Conservation (phyloP, 1,284 basidiomycete genomes). For the Xerocomus amazonicus region DNA sequence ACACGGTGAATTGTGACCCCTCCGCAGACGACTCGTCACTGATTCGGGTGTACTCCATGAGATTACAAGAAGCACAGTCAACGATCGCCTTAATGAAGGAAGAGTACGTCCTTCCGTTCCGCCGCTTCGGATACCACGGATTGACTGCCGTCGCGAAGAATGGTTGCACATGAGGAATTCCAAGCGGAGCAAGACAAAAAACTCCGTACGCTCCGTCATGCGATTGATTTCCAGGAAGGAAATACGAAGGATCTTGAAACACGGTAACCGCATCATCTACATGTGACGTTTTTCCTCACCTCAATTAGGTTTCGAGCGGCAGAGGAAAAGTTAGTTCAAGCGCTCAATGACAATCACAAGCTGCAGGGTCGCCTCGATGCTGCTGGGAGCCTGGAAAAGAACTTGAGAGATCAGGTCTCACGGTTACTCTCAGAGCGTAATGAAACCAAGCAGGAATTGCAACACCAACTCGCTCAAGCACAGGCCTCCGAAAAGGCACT, state of each 20-base stretch:
- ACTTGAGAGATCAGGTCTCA: constrained; percentile 28
- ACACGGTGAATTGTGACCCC: constrained; percentile 16
- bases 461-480: constrained; percentile 15
- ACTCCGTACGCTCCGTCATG: constrained; percentile 28
- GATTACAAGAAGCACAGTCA: constrained; percentile 30
- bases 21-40: constrained; percentile 6
- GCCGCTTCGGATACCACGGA: constrained; percentile 7
- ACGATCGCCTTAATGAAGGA: constrained; percentile 30
- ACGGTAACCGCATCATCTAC: constrained; percentile 20
- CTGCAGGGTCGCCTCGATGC: constrained; percentile 31
- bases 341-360: constrained; percentile 20
- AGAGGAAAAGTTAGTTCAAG: constrained; percentile 18
- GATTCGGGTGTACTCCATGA: constrained; percentile 14
- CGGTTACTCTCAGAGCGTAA: constrained; percentile 27
- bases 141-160: constrained; percentile 20
- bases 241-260: constrained; percentile 21
- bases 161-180: constrained; percentile 22
- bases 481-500: constrained; percentile 17
- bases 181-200: constrained; percentile 24
- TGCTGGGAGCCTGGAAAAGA: constrained; percentile 25
- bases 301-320: constrained; percentile 21
- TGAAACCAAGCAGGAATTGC: constrained; percentile 17
- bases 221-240: constrained; percentile 33
- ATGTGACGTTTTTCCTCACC: constrained; percentile 10
- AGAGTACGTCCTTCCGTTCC: constrained; percentile 28